These are phyloP conservation scores for Berkeleyomyces rouxiae DNA, from an alignment of 2,329 filamentous ascomycete genomes.

Conservation along the genomic window DNA sequence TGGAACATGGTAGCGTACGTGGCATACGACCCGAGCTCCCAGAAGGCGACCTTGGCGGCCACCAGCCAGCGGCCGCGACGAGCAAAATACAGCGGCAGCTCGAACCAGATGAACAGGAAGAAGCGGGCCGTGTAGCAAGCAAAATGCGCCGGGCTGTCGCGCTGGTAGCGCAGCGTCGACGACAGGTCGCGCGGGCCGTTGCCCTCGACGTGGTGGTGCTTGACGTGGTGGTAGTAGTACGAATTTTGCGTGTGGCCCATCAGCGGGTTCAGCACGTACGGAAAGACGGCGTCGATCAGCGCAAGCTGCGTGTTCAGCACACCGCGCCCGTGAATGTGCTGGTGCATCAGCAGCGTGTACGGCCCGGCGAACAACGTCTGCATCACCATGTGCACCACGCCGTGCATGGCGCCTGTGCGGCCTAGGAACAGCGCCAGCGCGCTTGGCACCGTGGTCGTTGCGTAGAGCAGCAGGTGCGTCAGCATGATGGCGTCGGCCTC, in stretches of 20 bases:
- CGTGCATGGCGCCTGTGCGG: conserved; percentile 42
- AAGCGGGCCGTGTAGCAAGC: conserved; percentile 59
- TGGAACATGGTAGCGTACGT: conserved; percentile 34
- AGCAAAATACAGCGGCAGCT: conserved; percentile 58
- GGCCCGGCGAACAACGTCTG: conserved; percentile 52
- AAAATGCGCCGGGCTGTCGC: conserved; percentile 50
- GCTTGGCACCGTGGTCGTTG: conserved; percentile 51
- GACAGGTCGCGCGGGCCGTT: conserved; percentile 30
- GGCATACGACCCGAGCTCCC: conserved; percentile 42
- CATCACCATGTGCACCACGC: conserved; percentile 46
- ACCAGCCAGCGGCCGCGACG: conserved; percentile 39
- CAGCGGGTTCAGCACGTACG: conserved; percentile 57
- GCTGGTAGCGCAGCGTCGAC: conserved; percentile 59
- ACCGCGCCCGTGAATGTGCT: conserved; percentile 66
- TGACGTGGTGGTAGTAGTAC: conserved; percentile 74
- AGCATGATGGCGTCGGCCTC: conserved; percentile 63
- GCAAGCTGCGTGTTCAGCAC: conserved; percentile 39
- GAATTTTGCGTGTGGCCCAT: conserved; percentile 77
- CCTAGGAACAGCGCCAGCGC: conserved; percentile 44
- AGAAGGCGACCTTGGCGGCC: conserved; percentile 40
- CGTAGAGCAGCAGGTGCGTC: conserved; percentile 58
- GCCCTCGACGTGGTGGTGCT: conserved; percentile 52
- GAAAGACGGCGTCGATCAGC: conserved; percentile 47
- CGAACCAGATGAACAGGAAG: conserved; percentile 56
- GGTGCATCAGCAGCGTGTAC: conserved; percentile 70